Percentiles rank a stretch among this genome's conserved stretches.
These are phyloP conservation scores for Lentinula lateritia DNA, from an alignment of 768 basidiomycete genomes.

Conservation along the genomic window DNA sequence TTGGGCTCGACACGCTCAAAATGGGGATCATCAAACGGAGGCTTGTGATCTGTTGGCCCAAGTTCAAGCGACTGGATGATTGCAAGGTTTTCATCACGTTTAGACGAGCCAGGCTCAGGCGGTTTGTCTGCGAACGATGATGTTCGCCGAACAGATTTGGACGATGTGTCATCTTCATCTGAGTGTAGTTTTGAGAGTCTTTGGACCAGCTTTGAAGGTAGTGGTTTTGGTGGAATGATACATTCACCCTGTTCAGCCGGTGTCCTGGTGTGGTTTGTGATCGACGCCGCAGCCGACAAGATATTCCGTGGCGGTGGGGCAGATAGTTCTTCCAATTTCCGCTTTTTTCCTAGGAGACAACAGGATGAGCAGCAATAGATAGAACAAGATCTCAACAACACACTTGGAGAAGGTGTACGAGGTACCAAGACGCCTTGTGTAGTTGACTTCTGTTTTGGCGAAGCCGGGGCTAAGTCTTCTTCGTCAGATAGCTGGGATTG, in stretches of 20 bases:
- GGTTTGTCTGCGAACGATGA: constrained; percentile 32
- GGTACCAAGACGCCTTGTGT: constrained; percentile 36
- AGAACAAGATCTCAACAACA: constrained; percentile 14
- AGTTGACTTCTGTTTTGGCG: constrained; percentile 44
- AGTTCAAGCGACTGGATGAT: constrained; percentile 72
- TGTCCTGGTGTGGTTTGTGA: background rate
- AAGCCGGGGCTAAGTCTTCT: constrained; percentile 22
- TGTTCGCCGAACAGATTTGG: constrained; percentile 15
- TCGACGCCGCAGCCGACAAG: background rate
- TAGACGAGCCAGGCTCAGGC: constrained; percentile 14
- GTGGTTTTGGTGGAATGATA: constrained; percentile 23
- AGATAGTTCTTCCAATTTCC: constrained; percentile 31
- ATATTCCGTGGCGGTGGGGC: constrained; percentile 5
- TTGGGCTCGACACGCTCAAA: constrained; percentile 87
- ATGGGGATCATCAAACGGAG: constrained; percentile 65
- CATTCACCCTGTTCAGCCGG: background rate
- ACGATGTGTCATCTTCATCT: constrained; percentile 11
- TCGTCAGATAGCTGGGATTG: constrained; percentile 47
- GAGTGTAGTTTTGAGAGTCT: constrained; percentile 39
- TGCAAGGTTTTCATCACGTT: constrained; percentile 58
- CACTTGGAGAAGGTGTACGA: constrained; percentile 56
- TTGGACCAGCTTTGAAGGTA: constrained; percentile 47
- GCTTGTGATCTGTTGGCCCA: constrained; percentile 73
- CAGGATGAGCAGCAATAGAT: background rate
- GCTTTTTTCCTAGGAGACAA: constrained; percentile 33